Evolutionary conservation across 306 rosid species (phyloP), one percentile per base, ranked within the genome.

Genomic region (Dalbergia cultrata): DNA sequence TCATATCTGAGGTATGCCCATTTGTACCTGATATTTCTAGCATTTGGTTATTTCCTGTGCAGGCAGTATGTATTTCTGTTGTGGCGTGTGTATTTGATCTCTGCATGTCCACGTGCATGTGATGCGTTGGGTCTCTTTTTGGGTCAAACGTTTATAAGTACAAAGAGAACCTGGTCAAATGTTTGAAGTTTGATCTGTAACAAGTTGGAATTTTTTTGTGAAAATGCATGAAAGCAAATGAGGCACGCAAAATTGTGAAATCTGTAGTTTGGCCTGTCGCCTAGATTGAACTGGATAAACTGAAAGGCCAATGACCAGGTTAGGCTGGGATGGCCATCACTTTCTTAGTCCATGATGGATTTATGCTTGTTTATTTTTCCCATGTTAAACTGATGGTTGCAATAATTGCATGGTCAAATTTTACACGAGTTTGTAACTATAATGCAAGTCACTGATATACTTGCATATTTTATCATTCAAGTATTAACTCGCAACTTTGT

Each of bases 61-160:
- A 45, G 41, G 6, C 41, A 9, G 58, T 44, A 47, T 47, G 12
- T 47, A 26, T 19, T 21, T 70, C 21, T 12, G 56, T 58, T 21
- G 41, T 13, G 67, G 43, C n/a, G 18, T 50, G 63, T 63, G 50
- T 62, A 47, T n/a, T 64, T 65, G 17, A 54, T 67, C 14, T 33
- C 5, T 33, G 68, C 49, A 67, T 78, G 60, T 43, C 57, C 17
- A 54, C 82, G 45, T 67, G 82, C 82, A 77, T 41, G 68, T 54
- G 41, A 67, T 74, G 26, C 59, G 68, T 54, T 77, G 57, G 57
- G 14, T 3, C 14, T 50, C 7, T 50, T n/a, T 37, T 37, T 37
- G 7, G 41, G 7, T 37, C 41, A 26, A 26, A 26, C 31, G 31
- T 26, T 26, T 26, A 26, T 26, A 26, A 2, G 1, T 26, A 26